phyloP scores from a whole-genome alignment of 2,329 filamentous ascomycete genomes.

The Fusarium siculi region DNA sequence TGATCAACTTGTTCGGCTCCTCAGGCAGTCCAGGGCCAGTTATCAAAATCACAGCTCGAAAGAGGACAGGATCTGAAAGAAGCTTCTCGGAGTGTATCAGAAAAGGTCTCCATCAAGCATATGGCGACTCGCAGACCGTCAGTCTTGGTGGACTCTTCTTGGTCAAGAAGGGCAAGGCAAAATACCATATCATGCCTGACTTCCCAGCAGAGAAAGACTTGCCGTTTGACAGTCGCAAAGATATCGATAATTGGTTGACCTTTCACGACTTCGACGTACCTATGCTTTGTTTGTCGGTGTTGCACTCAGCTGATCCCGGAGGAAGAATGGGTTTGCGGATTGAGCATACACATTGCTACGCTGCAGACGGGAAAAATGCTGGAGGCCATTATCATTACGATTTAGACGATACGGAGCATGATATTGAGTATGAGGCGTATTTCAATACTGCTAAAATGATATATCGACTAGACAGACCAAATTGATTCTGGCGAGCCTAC shows the following conservation, averaged over 20 bases:
- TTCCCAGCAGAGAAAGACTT: neutral
- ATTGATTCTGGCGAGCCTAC: neutral
- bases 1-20: slow-evolving; percentile 56
- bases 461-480: neutral
- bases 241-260: neutral
- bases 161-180: neutral
- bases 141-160: neutral
- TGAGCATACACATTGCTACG: slow-evolving; percentile 61
- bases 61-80: neutral
- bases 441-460: slow-evolving; percentile 20
- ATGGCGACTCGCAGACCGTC: neutral
- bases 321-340: slow-evolving; percentile 40
- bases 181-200: neutral
- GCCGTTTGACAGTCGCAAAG: neutral
- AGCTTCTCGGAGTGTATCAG: neutral
- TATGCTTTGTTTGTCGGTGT: fast-evolving
- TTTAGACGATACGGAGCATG: slow-evolving; percentile 41
- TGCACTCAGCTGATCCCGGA: fast-evolving
- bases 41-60: slow-evolving; percentile 50
- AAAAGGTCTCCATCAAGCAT: neutral
- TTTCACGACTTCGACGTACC: neutral
- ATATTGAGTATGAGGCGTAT: slow-evolving; percentile 59
- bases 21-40: slow-evolving; percentile 46
- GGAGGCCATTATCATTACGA: slow-evolving; percentile 56
- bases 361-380: slow-evolving; percentile 13